Conservation (phyloP, 2,329 filamentous ascomycete genomes). For the Pseudogymnoascus sp. region DNA sequence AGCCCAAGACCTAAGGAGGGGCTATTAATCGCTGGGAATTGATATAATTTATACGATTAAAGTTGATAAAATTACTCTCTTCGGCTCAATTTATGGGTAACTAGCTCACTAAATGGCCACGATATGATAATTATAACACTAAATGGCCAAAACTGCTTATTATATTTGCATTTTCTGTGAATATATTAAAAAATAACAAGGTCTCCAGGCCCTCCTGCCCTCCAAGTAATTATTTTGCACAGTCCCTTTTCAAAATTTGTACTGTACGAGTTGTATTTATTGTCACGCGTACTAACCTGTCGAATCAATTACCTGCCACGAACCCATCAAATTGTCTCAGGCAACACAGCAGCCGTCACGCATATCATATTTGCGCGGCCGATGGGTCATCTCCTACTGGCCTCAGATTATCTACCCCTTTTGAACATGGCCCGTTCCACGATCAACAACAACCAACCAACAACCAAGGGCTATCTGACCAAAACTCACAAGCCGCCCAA, state of each 20-base stretch:
- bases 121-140: neutral
- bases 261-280: neutral
- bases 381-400: constrained; percentile 2
- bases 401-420: neutral
- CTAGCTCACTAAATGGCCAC: neutral
- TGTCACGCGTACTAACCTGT: constrained; percentile 4
- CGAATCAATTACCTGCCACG: constrained; percentile 1
- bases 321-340: constrained; percentile 1
- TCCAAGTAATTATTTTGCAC: neutral
- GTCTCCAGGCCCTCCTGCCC: neutral
- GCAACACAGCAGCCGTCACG: neutral
- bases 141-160: neutral
- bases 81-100: neutral
- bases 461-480: neutral
- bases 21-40: neutral
- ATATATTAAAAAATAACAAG: neutral
- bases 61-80: neutral
- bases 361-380: constrained; percentile 5
- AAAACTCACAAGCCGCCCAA: neutral
- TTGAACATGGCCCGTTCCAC: neutral
- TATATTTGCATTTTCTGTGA: neutral
- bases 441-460: neutral
- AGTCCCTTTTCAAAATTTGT: neutral
- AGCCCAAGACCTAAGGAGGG: neutral
- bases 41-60: neutral